Evolutionary conservation across 2,329 filamentous ascomycete species (phyloP), one percentile per base, ranked within the genome.

Genomic region (Aspergillus puulaauensis): DNA sequence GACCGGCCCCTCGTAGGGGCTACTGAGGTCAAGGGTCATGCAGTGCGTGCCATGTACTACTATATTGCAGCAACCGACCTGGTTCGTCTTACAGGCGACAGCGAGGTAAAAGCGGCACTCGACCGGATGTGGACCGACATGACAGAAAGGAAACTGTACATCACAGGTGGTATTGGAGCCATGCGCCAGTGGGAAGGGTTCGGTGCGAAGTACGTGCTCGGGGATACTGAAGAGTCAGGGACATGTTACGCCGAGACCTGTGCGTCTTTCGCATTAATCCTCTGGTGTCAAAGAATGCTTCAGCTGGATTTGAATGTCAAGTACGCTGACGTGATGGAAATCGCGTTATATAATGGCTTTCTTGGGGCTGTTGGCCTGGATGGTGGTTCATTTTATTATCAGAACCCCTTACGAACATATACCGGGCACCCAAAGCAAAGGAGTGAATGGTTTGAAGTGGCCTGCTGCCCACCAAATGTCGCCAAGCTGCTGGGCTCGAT

Each of bases 201-300:
- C 64, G 83, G 83, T 0, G 75, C 80, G 41, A 79, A 84, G 59
- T 85, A 86, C 64, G 84, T 84, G 66, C 73, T 87, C 5, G 83
- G 83, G 1, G 82, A 85, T 43, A 76, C 80, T 2, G 82, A 81
- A 0, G 84, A 86, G 58, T 84, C 86, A 59, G 84, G 84, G 4
- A 85, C 84, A 2, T 86, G 84, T 64, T 87, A 86, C 67, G 78
- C 82, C 2, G 84, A 87, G 68, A 87, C 85, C 0, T 86, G 82
- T 65, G 85, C 84, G 1, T 78, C 79, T 0, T 85, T 86, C 59
- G 84, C 81, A 6, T 79, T 84, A 2, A 83, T 86, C 74, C 85
- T 86, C 82, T 72, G 86, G 1, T 83, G 82, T 0, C 81, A 86
- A 60, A 71, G 84, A 5, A 66, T 86, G 8, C 70, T 86, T 0